A percentile compares a stretch with the other conserved stretches of the same genome.
Evolutionary conservation across 306 rosid genomes (phyloP).

Genomic region (Crataegus laevigata): DNA sequence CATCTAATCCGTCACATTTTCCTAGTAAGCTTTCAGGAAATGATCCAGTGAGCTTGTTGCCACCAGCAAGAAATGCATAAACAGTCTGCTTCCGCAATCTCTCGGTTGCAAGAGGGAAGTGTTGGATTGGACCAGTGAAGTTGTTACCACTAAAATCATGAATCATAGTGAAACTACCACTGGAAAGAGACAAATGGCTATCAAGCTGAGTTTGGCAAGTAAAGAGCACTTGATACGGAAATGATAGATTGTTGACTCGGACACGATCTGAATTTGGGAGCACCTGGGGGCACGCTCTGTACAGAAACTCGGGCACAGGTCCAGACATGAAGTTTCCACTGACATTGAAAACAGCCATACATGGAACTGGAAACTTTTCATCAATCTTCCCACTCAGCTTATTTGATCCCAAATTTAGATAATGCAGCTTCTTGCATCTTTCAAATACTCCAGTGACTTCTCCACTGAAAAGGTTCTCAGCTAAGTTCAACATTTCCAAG

Average conservation of each 20-base stretch:
- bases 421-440: conserved; percentile 22
- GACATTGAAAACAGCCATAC: conserved; percentile 19
- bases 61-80: conserved; percentile 30
- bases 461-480: conserved; percentile 16
- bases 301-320: conserved; percentile 14
- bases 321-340: conserved; percentile 25
- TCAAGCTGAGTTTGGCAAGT: conserved; percentile 17
- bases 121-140: conserved; percentile 26
- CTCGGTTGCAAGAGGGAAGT: conserved; percentile 10
- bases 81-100: conserved; percentile 4
- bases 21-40: conserved; percentile 14
- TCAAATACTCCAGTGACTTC: conserved; percentile 22
- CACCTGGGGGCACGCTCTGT: conserved; percentile 7
- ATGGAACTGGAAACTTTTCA: conserved; percentile 22
- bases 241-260: neutral
- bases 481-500: conserved; percentile 31
- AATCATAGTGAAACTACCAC: conserved; percentile 6
- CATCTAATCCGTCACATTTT: conserved; percentile 20
- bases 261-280: conserved; percentile 3
- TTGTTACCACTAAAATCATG: conserved; percentile 37
- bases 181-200: conserved; percentile 1
- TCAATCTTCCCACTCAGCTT: conserved; percentile 19
- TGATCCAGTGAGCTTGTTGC: conserved; percentile 22
- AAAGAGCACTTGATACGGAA: conserved; percentile 11
- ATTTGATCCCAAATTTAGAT: conserved; percentile 30